These are phyloP conservation scores for Epichloe sibirici DNA, from an alignment of 2,329 filamentous ascomycete species.

Conservation along the genomic window DNA sequence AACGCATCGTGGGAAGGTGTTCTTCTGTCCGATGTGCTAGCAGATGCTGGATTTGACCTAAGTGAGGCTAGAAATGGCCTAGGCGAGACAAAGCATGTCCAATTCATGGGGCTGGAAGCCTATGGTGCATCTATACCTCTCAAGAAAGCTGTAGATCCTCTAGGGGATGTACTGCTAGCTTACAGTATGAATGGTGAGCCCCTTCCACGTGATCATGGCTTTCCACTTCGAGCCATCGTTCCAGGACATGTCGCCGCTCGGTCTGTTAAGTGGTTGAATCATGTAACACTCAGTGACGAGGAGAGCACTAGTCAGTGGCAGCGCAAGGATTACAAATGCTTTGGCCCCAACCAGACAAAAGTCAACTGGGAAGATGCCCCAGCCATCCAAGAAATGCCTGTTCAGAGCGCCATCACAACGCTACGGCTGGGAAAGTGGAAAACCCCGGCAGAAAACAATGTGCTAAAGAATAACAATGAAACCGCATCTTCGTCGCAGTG, in stretches of 20 bases:
- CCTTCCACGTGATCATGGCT: constrained; percentile 54
- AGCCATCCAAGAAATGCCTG: constrained; percentile 55
- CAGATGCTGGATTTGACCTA: constrained; percentile 40
- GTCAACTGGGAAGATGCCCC: constrained; percentile 51
- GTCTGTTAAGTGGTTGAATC: constrained; percentile 57
- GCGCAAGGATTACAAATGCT: constrained; percentile 55
- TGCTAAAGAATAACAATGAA: background rate
- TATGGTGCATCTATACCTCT: constrained; percentile 52
- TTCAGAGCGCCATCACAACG: constrained; percentile 53
- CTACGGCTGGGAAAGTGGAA: constrained; percentile 30
- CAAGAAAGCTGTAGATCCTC: constrained; percentile 43
- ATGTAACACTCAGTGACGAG: constrained; percentile 51
- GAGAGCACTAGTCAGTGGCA: constrained; percentile 57
- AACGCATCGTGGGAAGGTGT: constrained; percentile 49
- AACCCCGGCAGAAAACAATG: background rate
- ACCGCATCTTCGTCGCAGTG: background rate
- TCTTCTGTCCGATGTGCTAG: constrained; percentile 40
- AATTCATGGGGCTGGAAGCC: constrained; percentile 47
- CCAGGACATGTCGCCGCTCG: constrained; percentile 55
- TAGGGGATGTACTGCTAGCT: constrained; percentile 52
- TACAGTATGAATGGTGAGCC: constrained; percentile 55
- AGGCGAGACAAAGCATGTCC: constrained; percentile 36
- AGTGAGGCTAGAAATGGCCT: constrained; percentile 22
- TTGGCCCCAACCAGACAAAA: constrained; percentile 48
- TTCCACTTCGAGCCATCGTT: constrained; percentile 48